Base-by-base conservation (phyloP, 2,329 filamentous ascomycete genomes). In the Fusarium paranaense region DNA sequence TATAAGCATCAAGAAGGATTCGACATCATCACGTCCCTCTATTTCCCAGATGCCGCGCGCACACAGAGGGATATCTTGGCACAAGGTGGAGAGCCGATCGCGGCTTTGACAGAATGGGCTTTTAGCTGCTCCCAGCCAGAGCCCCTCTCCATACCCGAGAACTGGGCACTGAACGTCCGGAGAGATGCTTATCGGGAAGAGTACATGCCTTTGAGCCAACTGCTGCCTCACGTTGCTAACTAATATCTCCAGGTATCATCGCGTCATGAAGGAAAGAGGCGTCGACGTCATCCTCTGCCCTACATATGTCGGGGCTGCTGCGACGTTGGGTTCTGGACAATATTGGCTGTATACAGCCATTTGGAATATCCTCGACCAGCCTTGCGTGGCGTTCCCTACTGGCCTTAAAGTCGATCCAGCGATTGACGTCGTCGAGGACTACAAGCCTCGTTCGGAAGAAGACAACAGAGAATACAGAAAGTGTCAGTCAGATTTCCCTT, bases 361-460 rank as follows among this genome's bases (percentile, higher is more conserved):
- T 25, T 82, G 78, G 77, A 82, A 82, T 38, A 73, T 80, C 5
- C 77, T 82, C 2, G 81, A 82, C 40, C 74, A 78, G 14, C 80
- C 80, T 1, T 75, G 66, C 30, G 66, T 72, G 9, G 68, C 77
- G 2, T 78, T 82, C 20, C 80, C 80, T 6, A 80, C 74, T 4
- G 78, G 77, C 2, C 25, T 75, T 2, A 69, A 45, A 54, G 64
- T 59, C 11, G 62, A 68, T 22, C 42, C 62, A 5, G 60, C 62
- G 9, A 52, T 71, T 2, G 60, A 65, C 10, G 57, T 67, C n/a
- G n/a, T 62, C 2, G 74, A 73, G 6, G 63, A 57, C 47, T 64
- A 27, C 5, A 33, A 37, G 33, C 33, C 54, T 57, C 20, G 32
- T 25, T 57, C 54, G 8, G 14, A 35, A 35, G 54, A 25, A 25